phyloP scores from a whole-genome alignment of 129 eudicot species.

The Sambucus nigra region DNA sequence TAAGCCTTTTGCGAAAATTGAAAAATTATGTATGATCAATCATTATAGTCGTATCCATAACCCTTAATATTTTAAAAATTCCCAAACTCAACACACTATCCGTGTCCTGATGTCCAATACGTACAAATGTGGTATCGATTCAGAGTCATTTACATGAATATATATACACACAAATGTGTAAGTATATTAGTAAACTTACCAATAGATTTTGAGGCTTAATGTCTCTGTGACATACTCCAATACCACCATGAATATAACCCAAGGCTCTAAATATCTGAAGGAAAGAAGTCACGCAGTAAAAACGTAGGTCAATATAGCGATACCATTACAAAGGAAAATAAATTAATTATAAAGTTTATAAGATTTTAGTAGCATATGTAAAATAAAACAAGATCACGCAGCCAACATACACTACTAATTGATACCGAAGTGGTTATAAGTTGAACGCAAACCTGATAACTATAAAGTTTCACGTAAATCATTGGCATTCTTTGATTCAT shows the following conservation, averaged over 20 bases:
- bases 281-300: not conserved
- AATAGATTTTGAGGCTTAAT: slow-evolving; percentile 82
- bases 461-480: slow-evolving; percentile 75
- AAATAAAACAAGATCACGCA: not conserved
- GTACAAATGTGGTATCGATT: no score
- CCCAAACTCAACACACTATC: no score
- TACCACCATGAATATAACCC: slow-evolving; percentile 74
- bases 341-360: not conserved
- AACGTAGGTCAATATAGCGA: not conserved
- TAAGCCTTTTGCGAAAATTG: no score
- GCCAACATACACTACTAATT: not conserved
- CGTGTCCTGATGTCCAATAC: no score
- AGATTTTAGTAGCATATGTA: not conserved
- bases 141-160: no score
- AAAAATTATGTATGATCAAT: no score
- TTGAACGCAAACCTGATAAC: slow-evolving; percentile 53
- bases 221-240: slow-evolving; percentile 92
- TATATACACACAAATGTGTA: not conserved
- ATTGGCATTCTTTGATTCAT: slow-evolving; percentile 87
- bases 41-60: no score
- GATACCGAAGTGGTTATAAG: not conserved
- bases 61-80: no score
- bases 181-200: slow-evolving; percentile 29
- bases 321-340: not conserved
- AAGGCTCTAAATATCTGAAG: slow-evolving; percentile 67